Percentiles rank a stretch among this genome's conserved stretches.
Evolutionary conservation across 106 monocot genomes (phyloP).

Genomic region (Dendrobium nobile): DNA sequence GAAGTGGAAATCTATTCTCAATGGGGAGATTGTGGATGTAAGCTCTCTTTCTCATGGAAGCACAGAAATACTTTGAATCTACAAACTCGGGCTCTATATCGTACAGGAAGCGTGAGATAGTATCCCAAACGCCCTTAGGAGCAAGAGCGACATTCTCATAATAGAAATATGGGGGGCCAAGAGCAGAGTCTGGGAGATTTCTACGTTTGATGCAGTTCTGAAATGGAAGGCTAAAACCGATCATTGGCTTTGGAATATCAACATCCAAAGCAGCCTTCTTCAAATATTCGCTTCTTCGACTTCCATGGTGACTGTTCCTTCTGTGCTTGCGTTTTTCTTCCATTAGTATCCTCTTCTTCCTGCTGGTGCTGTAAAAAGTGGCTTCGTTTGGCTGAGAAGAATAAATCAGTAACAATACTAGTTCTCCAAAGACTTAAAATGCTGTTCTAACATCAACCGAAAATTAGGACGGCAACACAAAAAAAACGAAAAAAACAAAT

Average conservation of each 20-base stretch:
- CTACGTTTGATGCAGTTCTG: slow-evolving; percentile 14
- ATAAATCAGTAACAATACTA: background rate
- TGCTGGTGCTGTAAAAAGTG: background rate
- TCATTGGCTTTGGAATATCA: slow-evolving; percentile 57
- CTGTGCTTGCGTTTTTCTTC: background rate
- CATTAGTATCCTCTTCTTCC: slow-evolving; percentile 4
- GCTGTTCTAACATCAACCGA: background rate
- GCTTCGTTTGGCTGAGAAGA: background rate
- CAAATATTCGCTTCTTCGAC: background rate
- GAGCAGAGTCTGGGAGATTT: slow-evolving; percentile 42
- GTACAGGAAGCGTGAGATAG: slow-evolving; percentile 40
- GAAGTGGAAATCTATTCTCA: slow-evolving; percentile 33
- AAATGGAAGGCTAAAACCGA: slow-evolving; percentile 65
- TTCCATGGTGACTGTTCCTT: background rate
- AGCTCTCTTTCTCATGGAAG: slow-evolving; percentile 53
- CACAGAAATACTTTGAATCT: slow-evolving; percentile 66
- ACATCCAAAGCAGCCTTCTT: background rate
- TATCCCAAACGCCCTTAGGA: slow-evolving; percentile 73
- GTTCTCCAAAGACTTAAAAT: background rate
- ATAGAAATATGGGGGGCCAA: slow-evolving; percentile 81
- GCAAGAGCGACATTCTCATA: slow-evolving; percentile 83
- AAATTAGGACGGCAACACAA: background rate
- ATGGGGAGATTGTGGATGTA: slow-evolving; percentile 81
- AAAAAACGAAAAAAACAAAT: too few relatives aligned
- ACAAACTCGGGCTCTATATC: slow-evolving; percentile 84